Base-by-base conservation (phyloP, 768 basidiomycete genomes). In the Nidularia pulvinata region DNA sequence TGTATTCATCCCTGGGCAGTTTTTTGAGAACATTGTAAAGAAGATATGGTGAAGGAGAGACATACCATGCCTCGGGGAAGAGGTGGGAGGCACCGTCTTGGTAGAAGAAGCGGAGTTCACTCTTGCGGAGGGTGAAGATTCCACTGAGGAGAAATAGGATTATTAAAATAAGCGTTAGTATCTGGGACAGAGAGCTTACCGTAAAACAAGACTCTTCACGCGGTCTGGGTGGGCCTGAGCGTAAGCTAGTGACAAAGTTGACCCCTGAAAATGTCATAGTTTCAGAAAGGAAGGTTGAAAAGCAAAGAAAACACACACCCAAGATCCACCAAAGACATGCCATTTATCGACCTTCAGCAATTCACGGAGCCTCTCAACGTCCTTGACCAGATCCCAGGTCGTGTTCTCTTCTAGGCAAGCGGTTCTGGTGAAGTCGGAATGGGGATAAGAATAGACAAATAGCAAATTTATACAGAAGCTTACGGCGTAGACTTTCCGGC, bases 281-380 rank as follows among this genome's bases (percentile, higher is more conserved):
- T 52, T 33, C 25, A 49, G 36, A 30, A 48, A 25, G 22, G 11
- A 9, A 43, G 48, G n/a, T 11, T 25, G 36, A 22, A 36, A 4
- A 47, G 48, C 42, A 32, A n/a, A 34, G 48, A 48, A 34, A 13
- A 32, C n/a, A 65, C 75, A 48, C 59, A 89, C 90, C 94, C 95
- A 96, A 48, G 89, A 92, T 7, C 95, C 95, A 32, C 95, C 95
- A 64, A 98, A 97, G 30, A 97, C 91, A 53, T 95, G 86, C 95
- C 94, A 97, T 63, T 85, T 91, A 16, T 91, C 86, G 52, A 98
- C 79, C 42, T 71, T 71, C 13, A 98, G 79, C 54, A 89, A 81
- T 64, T 87, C 76, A 53, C 95, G 81, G 25, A 96, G 72, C 61
- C 75, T 87, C 66, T 98, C 95, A 7, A 94, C 84, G 63, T 98